Evolutionary conservation across 2,329 filamentous ascomycete genomes (phyloP).

Genomic region (Xylariaceae sp.): DNA sequence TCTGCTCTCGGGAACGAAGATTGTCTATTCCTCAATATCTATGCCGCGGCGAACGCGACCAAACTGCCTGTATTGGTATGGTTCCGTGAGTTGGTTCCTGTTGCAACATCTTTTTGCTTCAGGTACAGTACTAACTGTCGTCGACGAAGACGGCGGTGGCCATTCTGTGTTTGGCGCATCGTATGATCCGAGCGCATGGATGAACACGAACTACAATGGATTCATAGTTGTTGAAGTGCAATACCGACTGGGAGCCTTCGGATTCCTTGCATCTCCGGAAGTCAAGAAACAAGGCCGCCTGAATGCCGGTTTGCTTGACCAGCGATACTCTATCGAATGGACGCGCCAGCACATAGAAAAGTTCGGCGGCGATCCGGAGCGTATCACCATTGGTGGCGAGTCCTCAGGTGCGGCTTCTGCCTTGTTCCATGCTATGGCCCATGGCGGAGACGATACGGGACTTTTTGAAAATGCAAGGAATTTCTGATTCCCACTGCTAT

Average conservation of each 20-base stretch:
- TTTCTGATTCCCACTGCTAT: no score
- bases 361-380: slow-evolving; percentile 31
- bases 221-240: slow-evolving; percentile 48
- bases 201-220: slow-evolving; percentile 40
- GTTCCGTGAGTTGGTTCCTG: slow-evolving; percentile 32
- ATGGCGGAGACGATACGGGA: slow-evolving; percentile 21
- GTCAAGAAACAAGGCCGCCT: slow-evolving; percentile 25
- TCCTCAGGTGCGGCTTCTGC: slow-evolving; percentile 27
- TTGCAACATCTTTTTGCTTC: slow-evolving; percentile 11
- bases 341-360: slow-evolving; percentile 39
- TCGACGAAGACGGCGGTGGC: slow-evolving; percentile 31
- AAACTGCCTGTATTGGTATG: slow-evolving; percentile 36
- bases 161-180: slow-evolving; percentile 27
- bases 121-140: slow-evolving; percentile 26
- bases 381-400: slow-evolving; percentile 30
- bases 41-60: slow-evolving; percentile 31
- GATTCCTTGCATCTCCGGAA: slow-evolving; percentile 40
- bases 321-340: slow-evolving; percentile 55
- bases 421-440: slow-evolving; percentile 23
- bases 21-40: slow-evolving; percentile 32
- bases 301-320: slow-evolving; percentile 40
- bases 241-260: slow-evolving; percentile 39
- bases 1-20: slow-evolving; percentile 25
- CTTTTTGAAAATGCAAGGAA: slow-evolving; percentile 27
- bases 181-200: slow-evolving; percentile 36